Evolutionary conservation across 2,329 filamentous ascomycete species (phyloP), one percentile per base, ranked within the genome.

Genomic region (Nannizziopsis barbatae): DNA sequence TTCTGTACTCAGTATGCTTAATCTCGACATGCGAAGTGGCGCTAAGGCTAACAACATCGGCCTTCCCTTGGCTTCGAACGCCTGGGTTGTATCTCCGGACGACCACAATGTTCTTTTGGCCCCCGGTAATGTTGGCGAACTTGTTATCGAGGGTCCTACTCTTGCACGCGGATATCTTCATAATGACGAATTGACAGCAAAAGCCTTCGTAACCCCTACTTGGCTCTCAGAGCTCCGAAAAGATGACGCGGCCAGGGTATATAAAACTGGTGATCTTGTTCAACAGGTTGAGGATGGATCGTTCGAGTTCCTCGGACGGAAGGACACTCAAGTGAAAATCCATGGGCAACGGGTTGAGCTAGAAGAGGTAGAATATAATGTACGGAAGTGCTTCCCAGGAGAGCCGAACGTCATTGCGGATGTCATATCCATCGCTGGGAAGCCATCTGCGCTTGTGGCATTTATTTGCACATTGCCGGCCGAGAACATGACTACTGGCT

Each of bases 121-220:
- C 2, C 42, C 60, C 49, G 56, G 58, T 14, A 51, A 50, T 18
- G 49, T 55, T 10, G 58, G 58, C n/a, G 57, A 60, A 17, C 55
- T 70, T 0, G 50, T 63, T 5, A 50, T 69, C 5, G 58, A 62
- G 43, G 66, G 65, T 11, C 63, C 58, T 4, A 51, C 57, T 3
- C 50, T 69, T 1, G 63, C 57, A 5, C 53, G 55, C 3, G 66
- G 58, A 2, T 71, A 71, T 50, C 52, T 69, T 0, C 59, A 63
- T 27, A 56, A 63, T 22, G 54, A 56, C 12, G 53, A 57, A 2
- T 58, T 59, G 42, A 69, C 62, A 41, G 48, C 37, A 35, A n/a
- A 50, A 45, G 17, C 51, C 17, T 46, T 67, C 58, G 44, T 58
- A 55, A 2, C 47, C 2, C 45, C 48, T 32, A 53, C 55, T 5